Evolutionary conservation across 2,329 filamentous ascomycete genomes (phyloP).

Genomic region (Microdochium bolleyi): DNA sequence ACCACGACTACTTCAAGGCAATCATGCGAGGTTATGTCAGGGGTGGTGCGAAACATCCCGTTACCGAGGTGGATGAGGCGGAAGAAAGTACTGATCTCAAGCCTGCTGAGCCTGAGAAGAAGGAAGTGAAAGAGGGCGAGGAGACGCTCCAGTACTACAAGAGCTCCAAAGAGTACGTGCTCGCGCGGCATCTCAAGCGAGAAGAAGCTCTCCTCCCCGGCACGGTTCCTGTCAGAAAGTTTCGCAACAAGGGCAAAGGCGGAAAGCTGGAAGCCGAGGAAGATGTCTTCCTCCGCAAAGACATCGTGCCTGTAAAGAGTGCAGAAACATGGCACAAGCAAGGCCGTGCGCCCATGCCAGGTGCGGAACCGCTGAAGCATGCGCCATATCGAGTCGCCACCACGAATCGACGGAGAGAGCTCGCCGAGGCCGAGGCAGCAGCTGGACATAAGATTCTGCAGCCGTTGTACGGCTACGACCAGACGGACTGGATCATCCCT

Average conservation of each 20-base stretch:
- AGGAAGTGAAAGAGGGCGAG: slow-evolving; percentile 63
- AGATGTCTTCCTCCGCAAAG: slow-evolving; percentile 70
- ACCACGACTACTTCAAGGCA: slow-evolving; percentile 82
- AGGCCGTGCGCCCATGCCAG: slow-evolving; percentile 65
- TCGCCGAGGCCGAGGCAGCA: slow-evolving; percentile 74
- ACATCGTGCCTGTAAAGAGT: slow-evolving; percentile 80
- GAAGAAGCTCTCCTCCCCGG: slow-evolving; percentile 77
- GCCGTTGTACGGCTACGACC: slow-evolving; percentile 72
- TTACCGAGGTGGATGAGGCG: slow-evolving; percentile 66
- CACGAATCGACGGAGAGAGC: slow-evolving; percentile 75
- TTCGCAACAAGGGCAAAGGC: slow-evolving; percentile 67
- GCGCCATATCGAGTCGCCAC: slow-evolving; percentile 91
- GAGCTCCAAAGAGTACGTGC: slow-evolving; percentile 72
- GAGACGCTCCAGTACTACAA: slow-evolving; percentile 88
- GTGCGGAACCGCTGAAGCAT: slow-evolving; percentile 70
- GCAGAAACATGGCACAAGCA: slow-evolving; percentile 98
- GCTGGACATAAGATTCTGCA: slow-evolving; percentile 81
- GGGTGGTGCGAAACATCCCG: slow-evolving; percentile 36
- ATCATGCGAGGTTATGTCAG: slow-evolving; percentile 66
- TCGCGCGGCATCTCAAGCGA: slow-evolving; percentile 79
- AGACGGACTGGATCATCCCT: slow-evolving; percentile 95
- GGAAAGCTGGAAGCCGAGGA: slow-evolving; percentile 61
- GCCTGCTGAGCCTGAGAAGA: slow-evolving; percentile 64
- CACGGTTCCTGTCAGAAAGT: slow-evolving; percentile 64
- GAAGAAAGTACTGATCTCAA: slow-evolving; percentile 75